Evolutionary conservation across 2,329 filamentous ascomycete genomes (phyloP).

Genomic region (Verticillium tricorpus): DNA sequence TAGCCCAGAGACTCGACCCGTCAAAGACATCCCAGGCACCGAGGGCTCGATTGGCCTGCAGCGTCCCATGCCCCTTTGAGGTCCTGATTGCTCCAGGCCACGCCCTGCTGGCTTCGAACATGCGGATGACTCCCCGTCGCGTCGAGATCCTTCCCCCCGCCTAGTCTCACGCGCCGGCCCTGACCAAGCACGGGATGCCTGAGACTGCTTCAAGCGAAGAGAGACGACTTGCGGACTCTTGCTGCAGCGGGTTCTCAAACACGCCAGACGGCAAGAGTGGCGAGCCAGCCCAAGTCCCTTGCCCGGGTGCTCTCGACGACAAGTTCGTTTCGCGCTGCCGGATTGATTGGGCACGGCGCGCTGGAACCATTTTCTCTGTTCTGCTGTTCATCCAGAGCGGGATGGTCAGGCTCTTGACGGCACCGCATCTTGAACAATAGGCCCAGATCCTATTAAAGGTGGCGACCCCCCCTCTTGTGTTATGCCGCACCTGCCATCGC

Average conservation of each 20-base stretch:
- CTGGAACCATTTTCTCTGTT: background rate
- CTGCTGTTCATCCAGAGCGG: background rate
- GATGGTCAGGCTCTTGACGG: background rate
- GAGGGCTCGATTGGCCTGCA: background rate
- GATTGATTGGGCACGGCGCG: constrained; percentile 1
- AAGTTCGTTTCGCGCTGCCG: background rate
- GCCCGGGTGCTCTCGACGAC: background rate
- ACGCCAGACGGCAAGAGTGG: background rate
- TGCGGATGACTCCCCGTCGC: background rate
- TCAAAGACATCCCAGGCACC: background rate
- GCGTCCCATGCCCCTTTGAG: background rate
- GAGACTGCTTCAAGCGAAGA: background rate
- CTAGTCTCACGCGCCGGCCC: background rate
- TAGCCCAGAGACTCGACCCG: background rate
- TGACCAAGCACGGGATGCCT: background rate
- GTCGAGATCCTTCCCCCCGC: background rate
- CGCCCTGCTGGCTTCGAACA: background rate
- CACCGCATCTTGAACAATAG: background rate
- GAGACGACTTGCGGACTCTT: background rate
- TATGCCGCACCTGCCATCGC: background rate
- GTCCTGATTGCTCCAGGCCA: background rate
- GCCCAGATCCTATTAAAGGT: background rate
- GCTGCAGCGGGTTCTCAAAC: background rate
- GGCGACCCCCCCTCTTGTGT: background rate
- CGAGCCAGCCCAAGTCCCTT: background rate